These are phyloP conservation scores for Ceratocystis cacaofunesta DNA, from an alignment of 2,329 filamentous ascomycete genomes.

Conservation along the genomic window DNA sequence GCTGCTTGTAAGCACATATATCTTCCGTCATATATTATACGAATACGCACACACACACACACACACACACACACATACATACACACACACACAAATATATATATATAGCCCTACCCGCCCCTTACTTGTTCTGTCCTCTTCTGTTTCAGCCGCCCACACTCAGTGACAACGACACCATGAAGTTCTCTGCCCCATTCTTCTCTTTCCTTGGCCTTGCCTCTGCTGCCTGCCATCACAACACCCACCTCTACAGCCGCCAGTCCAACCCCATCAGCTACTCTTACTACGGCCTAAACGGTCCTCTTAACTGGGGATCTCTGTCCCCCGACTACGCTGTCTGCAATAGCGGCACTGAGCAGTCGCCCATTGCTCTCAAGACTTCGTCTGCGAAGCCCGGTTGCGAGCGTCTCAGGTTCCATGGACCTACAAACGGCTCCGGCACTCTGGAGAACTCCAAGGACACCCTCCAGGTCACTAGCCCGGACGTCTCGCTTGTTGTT, in stretches of 20 bases:
- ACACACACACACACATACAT: no score
- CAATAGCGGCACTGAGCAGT: conserved; percentile 35
- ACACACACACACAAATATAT: no score
- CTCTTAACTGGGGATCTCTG: conserved; percentile 38
- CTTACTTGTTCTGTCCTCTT: conserved; percentile 2
- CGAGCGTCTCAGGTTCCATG: conserved; percentile 17
- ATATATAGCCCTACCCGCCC: not conserved
- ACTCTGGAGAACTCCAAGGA: conserved; percentile 36
- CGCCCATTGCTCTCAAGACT: conserved; percentile 38
- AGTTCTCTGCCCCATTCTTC: not conserved
- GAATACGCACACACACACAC: no score
- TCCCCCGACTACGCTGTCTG: conserved; percentile 32
- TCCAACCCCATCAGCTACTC: conserved; percentile 30
- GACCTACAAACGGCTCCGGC: conserved; percentile 24
- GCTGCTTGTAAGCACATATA: no score
- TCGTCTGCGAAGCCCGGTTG: conserved; percentile 22
- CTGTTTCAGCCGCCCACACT: not conserved
- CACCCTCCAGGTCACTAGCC: conserved; percentile 31
- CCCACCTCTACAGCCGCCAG: conserved; percentile 22
- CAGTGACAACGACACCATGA: not conserved
- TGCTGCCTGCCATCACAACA: conserved; percentile 25
- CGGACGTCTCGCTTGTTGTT: not conserved
- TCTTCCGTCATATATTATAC: no score
- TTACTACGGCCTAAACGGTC: conserved; percentile 25
- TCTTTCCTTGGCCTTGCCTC: conserved; percentile 18